Evolutionary conservation across 257 asterid species (phyloP), one percentile per base, ranked within the genome.

Genomic region (Fraxinus anomala): DNA sequence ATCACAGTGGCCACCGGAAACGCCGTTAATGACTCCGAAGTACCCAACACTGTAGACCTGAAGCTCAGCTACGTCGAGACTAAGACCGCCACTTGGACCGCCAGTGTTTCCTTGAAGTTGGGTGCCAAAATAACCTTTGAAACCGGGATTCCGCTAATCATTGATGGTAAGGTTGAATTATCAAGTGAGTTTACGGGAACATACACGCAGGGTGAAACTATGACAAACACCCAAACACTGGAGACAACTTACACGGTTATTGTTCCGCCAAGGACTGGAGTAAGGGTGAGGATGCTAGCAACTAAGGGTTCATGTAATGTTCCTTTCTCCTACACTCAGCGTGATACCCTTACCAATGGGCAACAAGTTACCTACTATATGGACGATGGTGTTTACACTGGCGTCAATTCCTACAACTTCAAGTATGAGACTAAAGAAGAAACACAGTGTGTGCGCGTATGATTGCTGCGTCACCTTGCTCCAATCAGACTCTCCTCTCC

Each of bases 301-400:
- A 71, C 74, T 71, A 23, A 14, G 74, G 74, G 74, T 71, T 71
- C 74, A 39, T 71, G 74, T 71, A 36, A 71, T 71, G 74, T 71
- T 71, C 74, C 54, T 36, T 36, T 36, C 40, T 36, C 40, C 40
- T 36, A 36, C 40, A 36, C 40, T 36, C 40, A 36, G 40, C 40
- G 10, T 6, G 40, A 36, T 36, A 36, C 40, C 10, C 10, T 36
- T 36, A 36, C 40, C 40, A 6, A 36, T 36, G 40, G 40, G 40
- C 40, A 36, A 36, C 40, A 36, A 36, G 8, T 36, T 36, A 36
- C 40, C 40, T 36, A 36, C 40, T 36, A 36, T 9, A 36, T 36
- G 40, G 40, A 36, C 10, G 40, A 36, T 36, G 59, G 59, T 16
- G 59, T 49, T 49, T 49, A 49, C 21, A 14, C 21, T 14, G 59